Conservation (phyloP, 2,329 filamentous ascomycete species). For the Aspergillus brunneoviolaceus region DNA sequence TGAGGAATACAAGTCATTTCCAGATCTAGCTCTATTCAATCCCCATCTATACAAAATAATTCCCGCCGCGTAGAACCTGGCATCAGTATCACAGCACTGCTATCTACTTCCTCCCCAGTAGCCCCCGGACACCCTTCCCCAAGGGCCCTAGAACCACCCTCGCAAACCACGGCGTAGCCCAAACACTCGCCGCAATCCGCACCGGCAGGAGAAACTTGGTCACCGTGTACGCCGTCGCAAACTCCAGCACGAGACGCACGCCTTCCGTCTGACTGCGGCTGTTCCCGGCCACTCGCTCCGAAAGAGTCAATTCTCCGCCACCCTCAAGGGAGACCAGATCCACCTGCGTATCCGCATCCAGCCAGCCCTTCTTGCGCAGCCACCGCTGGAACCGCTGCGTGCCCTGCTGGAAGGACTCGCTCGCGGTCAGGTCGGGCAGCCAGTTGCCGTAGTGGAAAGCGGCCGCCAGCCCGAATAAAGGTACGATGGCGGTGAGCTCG, state of each 20-base stretch:
- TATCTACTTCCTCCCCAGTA: conserved; percentile 38
- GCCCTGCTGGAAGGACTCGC: conserved; percentile 54
- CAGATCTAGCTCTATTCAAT: neutral
- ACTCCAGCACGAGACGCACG: conserved; percentile 59
- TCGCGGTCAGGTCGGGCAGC: conserved; percentile 58
- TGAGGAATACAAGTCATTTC: conserved; percentile 17
- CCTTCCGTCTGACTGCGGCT: conserved; percentile 36
- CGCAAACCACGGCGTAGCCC: conserved; percentile 92
- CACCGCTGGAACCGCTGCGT: conserved; percentile 75
- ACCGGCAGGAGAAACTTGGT: conserved; percentile 81
- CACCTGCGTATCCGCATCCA: conserved; percentile 53
- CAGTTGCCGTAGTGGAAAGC: conserved; percentile 78
- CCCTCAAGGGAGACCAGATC: neutral
- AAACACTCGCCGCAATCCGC: conserved; percentile 74
- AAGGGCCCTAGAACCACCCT: conserved; percentile 58
- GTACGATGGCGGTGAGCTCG: conserved; percentile 83
- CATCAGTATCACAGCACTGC: neutral
- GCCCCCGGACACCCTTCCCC: conserved; percentile 37
- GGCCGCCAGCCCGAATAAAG: conserved; percentile 70
- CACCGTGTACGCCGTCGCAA: conserved; percentile 87
- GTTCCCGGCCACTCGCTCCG: neutral
- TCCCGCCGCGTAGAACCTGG: neutral
- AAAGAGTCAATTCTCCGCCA: neutral
- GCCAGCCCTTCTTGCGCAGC: conserved; percentile 77
- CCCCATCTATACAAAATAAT: neutral